Evolutionary conservation across 805 yeast species (phyloP).

Genomic region (Nakazawaea siamensis): DNA sequence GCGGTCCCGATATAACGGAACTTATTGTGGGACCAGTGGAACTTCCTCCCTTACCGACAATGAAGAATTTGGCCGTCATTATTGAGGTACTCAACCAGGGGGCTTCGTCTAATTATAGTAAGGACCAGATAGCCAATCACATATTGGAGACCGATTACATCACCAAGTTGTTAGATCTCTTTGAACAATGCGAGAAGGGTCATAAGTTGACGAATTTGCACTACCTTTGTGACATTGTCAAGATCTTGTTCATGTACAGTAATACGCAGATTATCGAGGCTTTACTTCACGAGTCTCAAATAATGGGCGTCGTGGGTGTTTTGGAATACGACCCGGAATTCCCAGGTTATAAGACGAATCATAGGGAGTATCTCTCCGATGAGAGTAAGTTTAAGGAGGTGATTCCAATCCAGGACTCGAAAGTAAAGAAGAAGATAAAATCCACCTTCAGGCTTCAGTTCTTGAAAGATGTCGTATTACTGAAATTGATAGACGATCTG

Average conservation of each 20-base stretch:
- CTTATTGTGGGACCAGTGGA: constrained; percentile 72
- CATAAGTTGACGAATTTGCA: constrained; percentile 51
- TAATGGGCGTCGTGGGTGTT: constrained; percentile 64
- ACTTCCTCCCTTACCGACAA: constrained; percentile 53
- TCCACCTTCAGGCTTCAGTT: constrained; percentile 74
- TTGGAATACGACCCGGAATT: constrained; percentile 87
- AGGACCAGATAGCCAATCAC: constrained; percentile 49
- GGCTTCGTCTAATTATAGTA: constrained; percentile 53
- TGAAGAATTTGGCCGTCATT: constrained; percentile 43
- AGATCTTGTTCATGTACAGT: constrained; percentile 62
- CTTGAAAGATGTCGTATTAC: constrained; percentile 79
- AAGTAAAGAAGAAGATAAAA: constrained; percentile 48
- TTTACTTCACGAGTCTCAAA: constrained; percentile 43
- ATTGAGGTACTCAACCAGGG: constrained; percentile 52
- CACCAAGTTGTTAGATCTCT: constrained; percentile 38
- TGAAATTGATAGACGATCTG: constrained; percentile 75
- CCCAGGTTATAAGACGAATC: constrained; percentile 73
- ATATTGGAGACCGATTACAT: constrained; percentile 50
- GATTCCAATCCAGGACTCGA: constrained; percentile 47
- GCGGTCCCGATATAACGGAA: constrained; percentile 53
- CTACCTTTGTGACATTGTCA: constrained; percentile 63
- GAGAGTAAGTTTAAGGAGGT: constrained; percentile 64
- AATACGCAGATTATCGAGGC: constrained; percentile 54
- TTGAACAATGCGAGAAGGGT: constrained; percentile 46
- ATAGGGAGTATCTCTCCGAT: constrained; percentile 54